These are phyloP conservation scores for Eucommia ulmoides DNA, from an alignment of 257 asterid species.

Conservation along the genomic window DNA sequence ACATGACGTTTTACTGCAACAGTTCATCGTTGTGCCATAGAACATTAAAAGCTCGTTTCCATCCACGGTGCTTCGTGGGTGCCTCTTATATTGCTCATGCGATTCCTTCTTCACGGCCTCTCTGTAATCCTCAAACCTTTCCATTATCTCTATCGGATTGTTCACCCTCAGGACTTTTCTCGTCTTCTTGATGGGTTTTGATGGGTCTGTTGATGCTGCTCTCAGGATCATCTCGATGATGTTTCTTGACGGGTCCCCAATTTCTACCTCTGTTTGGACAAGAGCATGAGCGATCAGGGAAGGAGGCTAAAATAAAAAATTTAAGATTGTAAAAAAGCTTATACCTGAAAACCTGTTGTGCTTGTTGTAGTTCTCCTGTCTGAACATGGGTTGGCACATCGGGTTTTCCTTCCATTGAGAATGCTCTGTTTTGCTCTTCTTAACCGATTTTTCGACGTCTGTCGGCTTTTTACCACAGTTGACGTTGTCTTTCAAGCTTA, in stretches of 20 bases:
- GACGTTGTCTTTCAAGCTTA: neutral
- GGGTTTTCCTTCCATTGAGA: neutral
- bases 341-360: slow-evolving; percentile 12
- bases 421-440: neutral
- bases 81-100: neutral
- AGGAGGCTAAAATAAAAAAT: slow-evolving; percentile 24
- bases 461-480: neutral
- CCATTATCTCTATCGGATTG: neutral
- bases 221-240: neutral
- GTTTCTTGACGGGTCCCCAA: neutral
- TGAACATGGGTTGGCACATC: neutral
- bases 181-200: neutral
- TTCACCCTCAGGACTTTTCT: neutral
- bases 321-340: neutral
- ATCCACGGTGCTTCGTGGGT: neutral
- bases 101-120: neutral
- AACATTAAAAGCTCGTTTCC: neutral
- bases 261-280: slow-evolving; percentile 5
- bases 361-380: neutral
- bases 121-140: neutral
- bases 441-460: neutral
- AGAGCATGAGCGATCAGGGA: slow-evolving; percentile 20
- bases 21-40: neutral
- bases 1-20: neutral
- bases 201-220: neutral